Percentiles rank a stretch among this genome's conserved stretches.
phyloP scores from a whole-genome alignment of 2,329 filamentous ascomycete species.

The Aureobasidium sp. region DNA sequence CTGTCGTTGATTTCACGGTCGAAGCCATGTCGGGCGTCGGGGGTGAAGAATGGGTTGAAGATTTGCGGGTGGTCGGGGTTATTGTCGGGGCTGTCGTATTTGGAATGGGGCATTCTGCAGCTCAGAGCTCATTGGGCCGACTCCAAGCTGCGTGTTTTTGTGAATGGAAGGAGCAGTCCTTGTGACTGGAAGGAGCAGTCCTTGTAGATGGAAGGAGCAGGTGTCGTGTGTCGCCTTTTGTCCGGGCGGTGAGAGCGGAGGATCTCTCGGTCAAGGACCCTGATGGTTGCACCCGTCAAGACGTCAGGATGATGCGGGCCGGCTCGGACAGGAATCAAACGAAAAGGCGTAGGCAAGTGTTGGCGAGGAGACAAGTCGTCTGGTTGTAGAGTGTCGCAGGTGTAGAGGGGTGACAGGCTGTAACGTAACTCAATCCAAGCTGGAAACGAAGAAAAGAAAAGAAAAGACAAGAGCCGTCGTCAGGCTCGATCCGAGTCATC shows the following conservation, averaged over 20 bases:
- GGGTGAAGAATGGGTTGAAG: constrained; percentile 32
- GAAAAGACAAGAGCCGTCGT: background rate
- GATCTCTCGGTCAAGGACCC: background rate
- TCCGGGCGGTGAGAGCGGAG: background rate
- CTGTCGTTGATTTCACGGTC: constrained; percentile 45
- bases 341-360: background rate
- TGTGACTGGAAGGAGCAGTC: too few relatives aligned
- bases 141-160: constrained; percentile 3
- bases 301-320: background rate
- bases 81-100: constrained; percentile 10
- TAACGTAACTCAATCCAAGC: too few relatives aligned
- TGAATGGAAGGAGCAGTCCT: too few relatives aligned
- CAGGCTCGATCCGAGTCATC: constrained; percentile 2
- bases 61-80: background rate
- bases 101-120: constrained; percentile 15
- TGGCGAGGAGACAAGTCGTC: too few relatives aligned
- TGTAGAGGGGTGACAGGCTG: background rate
- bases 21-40: constrained; percentile 25
- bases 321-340: background rate
- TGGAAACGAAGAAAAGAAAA: background rate
- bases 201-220: background rate
- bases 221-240: background rate
- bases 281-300: constrained; percentile 3
- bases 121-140: constrained; percentile 4
- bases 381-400: background rate